Evolutionary conservation across 75 land plant genomes (phyloP), one percentile per base, ranked within the genome.

Genomic region (Pinus tabuliformis): DNA sequence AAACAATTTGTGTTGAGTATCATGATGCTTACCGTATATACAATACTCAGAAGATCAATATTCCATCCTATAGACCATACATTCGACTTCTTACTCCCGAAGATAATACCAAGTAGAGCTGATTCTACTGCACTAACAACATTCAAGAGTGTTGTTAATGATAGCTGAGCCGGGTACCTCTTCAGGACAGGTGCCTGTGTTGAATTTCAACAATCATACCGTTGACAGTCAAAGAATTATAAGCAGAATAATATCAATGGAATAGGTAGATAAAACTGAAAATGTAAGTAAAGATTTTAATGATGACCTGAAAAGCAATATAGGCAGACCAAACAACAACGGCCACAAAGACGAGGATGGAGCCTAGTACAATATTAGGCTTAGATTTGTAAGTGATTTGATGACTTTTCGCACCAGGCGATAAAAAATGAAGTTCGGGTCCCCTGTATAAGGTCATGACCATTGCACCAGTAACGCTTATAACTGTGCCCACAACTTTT

Each of bases 101-200:
- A 3, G 62, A 85, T 14, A 0, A 80, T 42, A n/a, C 85, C 61
- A 2, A 85, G 9, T 3, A 76, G 7, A 22, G 79, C 79, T 1
- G 87, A 85, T 76, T 83, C 81, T 9, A 85, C 1, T 9, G 83
- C 80, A 56, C 85, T 57, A 22, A 88, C 57, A 74, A 81, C 64
- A 42, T 85, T 85, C 81, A 83, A 78, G 85, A 87, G 83, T 30
- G 87, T 61, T 21, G 87, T 42, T 15, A 79, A 33, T 12, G 78
- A 76, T 33, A 83, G 26, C 15, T 70, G 83, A 57, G 85, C 85
- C 3, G 81, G 87, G 22, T 78, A 81, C 65, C 22, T 71, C 6
- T 64, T 59, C 20, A 83, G 76, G 7, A 76, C 75, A 36, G 83
- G 84, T 36, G 86, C 90, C 90, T 88, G 82, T 26, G 14, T 49